Percentiles rank a stretch among this genome's conserved stretches.
phyloP scores from a whole-genome alignment of 306 rosid genomes.

The Parietaria judaica region DNA sequence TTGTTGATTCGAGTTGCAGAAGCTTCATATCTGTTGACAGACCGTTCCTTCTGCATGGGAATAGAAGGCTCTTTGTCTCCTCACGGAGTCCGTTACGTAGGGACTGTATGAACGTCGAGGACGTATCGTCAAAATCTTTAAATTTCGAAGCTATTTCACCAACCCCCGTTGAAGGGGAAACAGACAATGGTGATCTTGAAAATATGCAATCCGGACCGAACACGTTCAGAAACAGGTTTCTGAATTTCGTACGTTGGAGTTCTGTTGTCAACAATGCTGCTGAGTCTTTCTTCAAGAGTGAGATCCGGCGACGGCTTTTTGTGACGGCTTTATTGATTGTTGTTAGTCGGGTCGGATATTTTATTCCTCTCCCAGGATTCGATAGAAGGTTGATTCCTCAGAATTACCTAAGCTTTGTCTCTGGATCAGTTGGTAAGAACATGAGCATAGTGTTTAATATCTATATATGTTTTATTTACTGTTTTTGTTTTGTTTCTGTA shows the following conservation, averaged over 20 bases:
- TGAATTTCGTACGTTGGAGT: slow-evolving; percentile 62
- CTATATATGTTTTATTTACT: not conserved
- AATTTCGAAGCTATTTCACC: slow-evolving; percentile 26
- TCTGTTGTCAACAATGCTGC: slow-evolving; percentile 77
- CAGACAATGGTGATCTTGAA: slow-evolving; percentile 1
- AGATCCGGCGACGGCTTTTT: slow-evolving; percentile 79
- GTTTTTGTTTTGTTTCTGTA: too few relatives aligned
- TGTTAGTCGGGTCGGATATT: slow-evolving; percentile 85
- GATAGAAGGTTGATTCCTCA: slow-evolving; percentile 92
- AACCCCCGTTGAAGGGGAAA: slow-evolving; percentile 17
- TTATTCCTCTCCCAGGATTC: slow-evolving; percentile 93
- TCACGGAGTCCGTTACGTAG: slow-evolving; percentile 37
- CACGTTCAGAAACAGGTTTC: slow-evolving; percentile 53
- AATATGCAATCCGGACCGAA: slow-evolving; percentile 19
- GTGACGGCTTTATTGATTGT: slow-evolving; percentile 79
- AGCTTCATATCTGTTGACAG: slow-evolving; percentile 26
- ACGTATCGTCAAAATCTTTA: slow-evolving; percentile 27
- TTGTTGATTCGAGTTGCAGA: slow-evolving; percentile 18
- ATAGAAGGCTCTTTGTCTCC: slow-evolving; percentile 22
- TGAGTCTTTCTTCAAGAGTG: slow-evolving; percentile 87
- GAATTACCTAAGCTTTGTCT: slow-evolving; percentile 77
- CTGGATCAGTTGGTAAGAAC: slow-evolving; percentile 85
- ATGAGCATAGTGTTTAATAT: not conserved
- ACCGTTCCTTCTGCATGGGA: slow-evolving; percentile 21
- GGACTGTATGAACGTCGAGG: slow-evolving; percentile 34